A percentile compares a stretch with the other conserved stretches of the same genome.
phyloP scores from a whole-genome alignment of 2,329 filamentous ascomycete species.

The Stemphylium vesicarium region DNA sequence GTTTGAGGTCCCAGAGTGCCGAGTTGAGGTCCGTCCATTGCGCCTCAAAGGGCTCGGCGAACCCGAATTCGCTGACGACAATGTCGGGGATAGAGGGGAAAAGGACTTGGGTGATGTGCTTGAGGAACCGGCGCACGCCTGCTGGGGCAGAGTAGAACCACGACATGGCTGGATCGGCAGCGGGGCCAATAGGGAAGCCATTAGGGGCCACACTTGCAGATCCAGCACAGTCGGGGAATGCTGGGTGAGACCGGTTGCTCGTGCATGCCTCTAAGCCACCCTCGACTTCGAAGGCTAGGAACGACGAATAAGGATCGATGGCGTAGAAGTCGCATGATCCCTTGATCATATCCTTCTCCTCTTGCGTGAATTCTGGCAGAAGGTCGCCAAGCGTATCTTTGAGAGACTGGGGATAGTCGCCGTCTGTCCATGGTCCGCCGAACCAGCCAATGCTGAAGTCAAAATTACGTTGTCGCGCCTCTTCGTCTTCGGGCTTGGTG shows the following conservation, averaged over 20 bases:
- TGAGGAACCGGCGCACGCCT: conserved; percentile 52
- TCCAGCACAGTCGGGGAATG: conserved; percentile 52
- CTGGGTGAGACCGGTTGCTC: conserved; percentile 48
- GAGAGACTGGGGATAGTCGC: conserved; percentile 50
- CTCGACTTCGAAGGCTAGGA: conserved; percentile 38
- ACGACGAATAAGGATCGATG: conserved; percentile 48
- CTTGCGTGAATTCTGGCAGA: conserved; percentile 46
- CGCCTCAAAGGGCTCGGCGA: conserved; percentile 51
- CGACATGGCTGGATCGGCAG: conserved; percentile 49
- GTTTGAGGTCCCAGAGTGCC: conserved; percentile 50
- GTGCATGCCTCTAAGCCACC: conserved; percentile 50
- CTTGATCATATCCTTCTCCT: conserved; percentile 52
- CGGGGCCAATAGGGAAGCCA: conserved; percentile 55
- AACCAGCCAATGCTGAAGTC: conserved; percentile 56
- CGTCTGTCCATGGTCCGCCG: conserved; percentile 55
- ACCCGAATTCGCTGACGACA: conserved; percentile 52
- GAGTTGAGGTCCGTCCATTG: conserved; percentile 37
- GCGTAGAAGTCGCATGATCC: conserved; percentile 54
- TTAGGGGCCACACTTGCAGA: conserved; percentile 43
- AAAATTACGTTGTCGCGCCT: conserved; percentile 49
- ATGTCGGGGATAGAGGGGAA: conserved; percentile 53
- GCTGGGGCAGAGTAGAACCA: conserved; percentile 53
- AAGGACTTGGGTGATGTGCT: conserved; percentile 51
- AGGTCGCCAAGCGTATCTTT: conserved; percentile 51
- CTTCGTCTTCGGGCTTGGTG: conserved; percentile 44